Percentiles rank a stretch among this genome's conserved stretches.
These are phyloP conservation scores for Trametes villosa DNA, from an alignment of 768 basidiomycete species.

Conservation along the genomic window DNA sequence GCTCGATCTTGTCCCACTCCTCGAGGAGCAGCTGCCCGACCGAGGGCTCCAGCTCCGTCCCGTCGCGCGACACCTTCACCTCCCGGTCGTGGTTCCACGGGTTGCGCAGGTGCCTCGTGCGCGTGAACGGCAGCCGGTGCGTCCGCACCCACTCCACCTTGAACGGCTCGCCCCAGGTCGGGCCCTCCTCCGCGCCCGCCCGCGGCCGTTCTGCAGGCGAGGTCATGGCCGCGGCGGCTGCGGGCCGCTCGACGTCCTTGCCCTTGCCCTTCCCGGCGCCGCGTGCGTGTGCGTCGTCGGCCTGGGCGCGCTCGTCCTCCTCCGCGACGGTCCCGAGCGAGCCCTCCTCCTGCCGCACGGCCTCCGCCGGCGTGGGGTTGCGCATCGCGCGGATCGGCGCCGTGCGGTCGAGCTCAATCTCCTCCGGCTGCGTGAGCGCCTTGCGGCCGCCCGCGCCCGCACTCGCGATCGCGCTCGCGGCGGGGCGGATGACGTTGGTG, in stretches of 20 bases:
- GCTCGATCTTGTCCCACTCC: constrained; percentile 56
- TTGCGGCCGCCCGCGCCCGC: neutral
- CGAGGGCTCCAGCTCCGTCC: constrained; percentile 87
- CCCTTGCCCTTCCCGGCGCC: constrained; percentile 20
- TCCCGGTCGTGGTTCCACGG: constrained; percentile 90
- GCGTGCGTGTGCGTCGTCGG: neutral
- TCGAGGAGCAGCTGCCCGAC: constrained; percentile 70
- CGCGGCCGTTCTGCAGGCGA: neutral
- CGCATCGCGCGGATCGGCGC: constrained; percentile 45
- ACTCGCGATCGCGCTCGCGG: constrained; percentile 16
- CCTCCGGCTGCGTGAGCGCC: constrained; percentile 11
- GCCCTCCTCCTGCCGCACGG: constrained; percentile 7
- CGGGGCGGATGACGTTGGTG: neutral
- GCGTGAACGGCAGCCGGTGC: constrained; percentile 70
- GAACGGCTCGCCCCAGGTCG: constrained; percentile 78
- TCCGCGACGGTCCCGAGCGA: constrained; percentile 27
- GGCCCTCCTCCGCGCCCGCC: constrained; percentile 24
- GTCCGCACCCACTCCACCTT: constrained; percentile 82
- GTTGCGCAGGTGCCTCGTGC: constrained; percentile 82
- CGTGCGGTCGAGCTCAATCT: constrained; percentile 44
- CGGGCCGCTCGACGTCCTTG: constrained; percentile 22
- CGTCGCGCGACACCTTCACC: constrained; percentile 84
- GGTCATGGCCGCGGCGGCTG: constrained; percentile 13
- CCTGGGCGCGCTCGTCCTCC: constrained; percentile 27
- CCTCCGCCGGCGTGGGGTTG: constrained; percentile 16